Conservation (phyloP, 1,284 basidiomycete species). For the Naganishia cerealis region DNA sequence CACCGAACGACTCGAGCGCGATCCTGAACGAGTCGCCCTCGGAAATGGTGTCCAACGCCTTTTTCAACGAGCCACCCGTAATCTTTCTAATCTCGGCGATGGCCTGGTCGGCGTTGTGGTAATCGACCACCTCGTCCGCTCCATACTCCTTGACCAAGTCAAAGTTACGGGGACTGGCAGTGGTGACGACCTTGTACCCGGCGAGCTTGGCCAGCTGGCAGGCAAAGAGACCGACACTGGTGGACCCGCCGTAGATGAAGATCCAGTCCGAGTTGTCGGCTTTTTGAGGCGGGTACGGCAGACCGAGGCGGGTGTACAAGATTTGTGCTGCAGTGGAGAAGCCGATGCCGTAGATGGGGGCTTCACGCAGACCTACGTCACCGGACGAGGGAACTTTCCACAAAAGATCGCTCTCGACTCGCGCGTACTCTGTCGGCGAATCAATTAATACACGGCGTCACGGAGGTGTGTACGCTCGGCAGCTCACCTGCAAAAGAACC, state of each 20-base stretch:
- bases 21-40: conserved; percentile 40
- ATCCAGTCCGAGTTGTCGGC: conserved; percentile 41
- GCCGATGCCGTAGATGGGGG: conserved; percentile 54
- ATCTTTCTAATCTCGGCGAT: conserved; percentile 41
- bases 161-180: conserved; percentile 54
- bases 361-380: conserved; percentile 48
- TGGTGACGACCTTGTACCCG: conserved; percentile 56
- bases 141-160: conserved; percentile 55
- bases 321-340: conserved; percentile 53
- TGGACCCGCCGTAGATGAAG: conserved; percentile 56
- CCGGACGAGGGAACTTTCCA: conserved; percentile 38
- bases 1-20: conserved; percentile 39
- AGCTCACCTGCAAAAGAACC: conserved; percentile 48
- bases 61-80: conserved; percentile 42
- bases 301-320: conserved; percentile 44
- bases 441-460: no score
- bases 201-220: conserved; percentile 56
- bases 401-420: conserved; percentile 39
- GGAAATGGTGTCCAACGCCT: conserved; percentile 47
- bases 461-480: neutral
- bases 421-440: conserved; percentile 49
- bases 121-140: conserved; percentile 55
- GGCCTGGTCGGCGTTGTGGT: conserved; percentile 39
- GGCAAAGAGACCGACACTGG: conserved; percentile 56
- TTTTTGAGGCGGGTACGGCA: conserved; percentile 44